Conservation (phyloP, 2,329 filamentous ascomycete genomes). For the Stagonosporopsis chrysanthemi region DNA sequence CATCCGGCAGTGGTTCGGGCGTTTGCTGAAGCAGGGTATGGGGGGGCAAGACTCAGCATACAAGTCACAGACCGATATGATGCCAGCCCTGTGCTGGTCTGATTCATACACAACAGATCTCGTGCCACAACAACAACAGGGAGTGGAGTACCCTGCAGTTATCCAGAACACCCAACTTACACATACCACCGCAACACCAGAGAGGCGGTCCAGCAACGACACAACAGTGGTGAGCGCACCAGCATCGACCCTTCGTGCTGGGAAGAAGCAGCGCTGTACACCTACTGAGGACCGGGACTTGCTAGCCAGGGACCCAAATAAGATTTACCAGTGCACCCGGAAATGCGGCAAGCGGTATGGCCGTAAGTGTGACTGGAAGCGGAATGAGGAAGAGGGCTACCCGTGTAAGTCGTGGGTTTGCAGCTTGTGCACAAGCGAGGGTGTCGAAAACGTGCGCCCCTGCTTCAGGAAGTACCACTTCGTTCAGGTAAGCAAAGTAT, state of each 20-base stretch:
- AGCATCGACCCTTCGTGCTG: constrained; percentile 32
- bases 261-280: constrained; percentile 47
- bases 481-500: constrained; percentile 30
- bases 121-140: constrained; percentile 17
- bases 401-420: constrained; percentile 47
- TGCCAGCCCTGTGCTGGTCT: constrained; percentile 33
- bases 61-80: constrained; percentile 47
- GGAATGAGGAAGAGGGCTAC: constrained; percentile 50
- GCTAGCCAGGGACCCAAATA: constrained; percentile 42
- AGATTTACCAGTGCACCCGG: constrained; percentile 49
- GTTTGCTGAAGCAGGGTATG: constrained; percentile 48
- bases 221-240: constrained; percentile 22
- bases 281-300: constrained; percentile 42
- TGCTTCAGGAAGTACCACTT: constrained; percentile 50
- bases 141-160: constrained; percentile 2
- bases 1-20: constrained; percentile 48
- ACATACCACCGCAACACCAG: constrained; percentile 23
- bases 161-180: constrained; percentile 4
- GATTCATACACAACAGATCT: constrained; percentile 27
- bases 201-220: constrained; percentile 29
- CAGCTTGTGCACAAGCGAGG: constrained; percentile 41
- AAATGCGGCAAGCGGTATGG: constrained; percentile 50
- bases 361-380: constrained; percentile 51
- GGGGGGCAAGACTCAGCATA: constrained; percentile 48
- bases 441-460: constrained; percentile 46